Conservation (phyloP, 2,329 filamentous ascomycete genomes). For the Myriosclerotinia duriaeana region DNA sequence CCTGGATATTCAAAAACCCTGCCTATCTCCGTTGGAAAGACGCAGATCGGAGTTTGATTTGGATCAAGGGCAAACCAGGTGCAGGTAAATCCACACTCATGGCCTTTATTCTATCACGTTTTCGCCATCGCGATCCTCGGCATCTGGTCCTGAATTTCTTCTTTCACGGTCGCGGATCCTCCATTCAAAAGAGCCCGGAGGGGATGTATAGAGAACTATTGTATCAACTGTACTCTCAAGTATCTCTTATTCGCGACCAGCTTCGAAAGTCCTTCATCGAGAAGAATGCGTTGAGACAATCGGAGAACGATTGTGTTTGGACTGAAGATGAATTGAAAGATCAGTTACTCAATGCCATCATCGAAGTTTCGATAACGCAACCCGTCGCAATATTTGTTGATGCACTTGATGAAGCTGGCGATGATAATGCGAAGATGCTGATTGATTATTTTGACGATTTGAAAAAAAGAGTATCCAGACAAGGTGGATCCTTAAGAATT, state of each 20-base stretch:
- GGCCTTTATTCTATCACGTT: conserved; percentile 38
- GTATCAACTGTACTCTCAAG: conserved; percentile 32
- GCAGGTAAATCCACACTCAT: conserved; percentile 46
- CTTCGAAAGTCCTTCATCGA: neutral
- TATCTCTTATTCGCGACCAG: neutral
- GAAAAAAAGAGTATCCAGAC: neutral
- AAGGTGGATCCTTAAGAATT: conserved; percentile 17
- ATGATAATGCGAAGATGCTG: conserved; percentile 20
- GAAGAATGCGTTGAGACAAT: neutral
- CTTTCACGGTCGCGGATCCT: conserved; percentile 41
- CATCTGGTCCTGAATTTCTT: conserved; percentile 38
- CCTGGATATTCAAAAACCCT: conserved; percentile 40
- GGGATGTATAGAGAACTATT: conserved; percentile 44
- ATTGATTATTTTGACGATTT: conserved; percentile 21
- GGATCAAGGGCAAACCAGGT: conserved; percentile 46
- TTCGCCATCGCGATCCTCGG: neutral
- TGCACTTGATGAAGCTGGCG: conserved; percentile 27
- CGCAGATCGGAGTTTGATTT: conserved; percentile 37
- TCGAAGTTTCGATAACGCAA: neutral
- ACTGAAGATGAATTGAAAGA: conserved; percentile 16
- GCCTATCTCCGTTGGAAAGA: conserved; percentile 35
- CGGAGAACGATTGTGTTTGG: conserved; percentile 23
- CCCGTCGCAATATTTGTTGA: conserved; percentile 25
- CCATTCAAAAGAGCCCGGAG: conserved; percentile 40
- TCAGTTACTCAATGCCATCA: conserved; percentile 15